These are phyloP conservation scores for Chaetomiaceae sp. DNA, from an alignment of 2,329 filamentous ascomycete genomes.

Conservation along the genomic window DNA sequence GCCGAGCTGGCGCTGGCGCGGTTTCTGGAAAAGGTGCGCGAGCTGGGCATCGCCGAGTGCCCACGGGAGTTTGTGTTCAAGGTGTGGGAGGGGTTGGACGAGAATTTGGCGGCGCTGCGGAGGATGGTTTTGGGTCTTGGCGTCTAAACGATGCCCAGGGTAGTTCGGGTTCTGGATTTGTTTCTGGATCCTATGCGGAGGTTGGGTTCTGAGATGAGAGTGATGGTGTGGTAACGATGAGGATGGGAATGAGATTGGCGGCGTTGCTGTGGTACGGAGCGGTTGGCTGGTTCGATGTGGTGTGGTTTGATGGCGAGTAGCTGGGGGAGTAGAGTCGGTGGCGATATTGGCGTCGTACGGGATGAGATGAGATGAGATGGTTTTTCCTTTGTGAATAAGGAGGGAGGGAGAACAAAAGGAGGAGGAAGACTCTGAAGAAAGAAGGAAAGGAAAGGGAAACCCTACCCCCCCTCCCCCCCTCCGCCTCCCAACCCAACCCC, in stretches of 20 bases:
- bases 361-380: neutral
- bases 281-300: neutral
- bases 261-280: too few species aligned
- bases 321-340: neutral
- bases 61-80: slow-evolving; percentile 7
- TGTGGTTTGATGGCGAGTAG: neutral
- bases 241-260: neutral
- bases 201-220: too few species aligned
- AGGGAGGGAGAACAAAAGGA: neutral
- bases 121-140: neutral
- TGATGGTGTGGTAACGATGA: neutral
- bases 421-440: too few species aligned
- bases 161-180: too few species aligned
- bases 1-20: slow-evolving; percentile 1
- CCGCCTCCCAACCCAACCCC: too few species aligned
- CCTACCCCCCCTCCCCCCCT: too few species aligned
- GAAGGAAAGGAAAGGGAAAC: too few species aligned
- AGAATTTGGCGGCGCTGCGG: slow-evolving; percentile 3
- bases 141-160: too few species aligned
- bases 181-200: too few species aligned
- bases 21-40: slow-evolving; percentile 2
- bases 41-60: neutral
- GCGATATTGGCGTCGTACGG: neutral
- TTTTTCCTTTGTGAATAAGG: too few species aligned
- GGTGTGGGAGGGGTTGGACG: slow-evolving; percentile 3